A percentile compares a stretch with the other conserved stretches of the same genome.
These are phyloP conservation scores for Triangularia verruculosa DNA, from an alignment of 2,329 filamentous ascomycete species.

Conservation along the genomic window DNA sequence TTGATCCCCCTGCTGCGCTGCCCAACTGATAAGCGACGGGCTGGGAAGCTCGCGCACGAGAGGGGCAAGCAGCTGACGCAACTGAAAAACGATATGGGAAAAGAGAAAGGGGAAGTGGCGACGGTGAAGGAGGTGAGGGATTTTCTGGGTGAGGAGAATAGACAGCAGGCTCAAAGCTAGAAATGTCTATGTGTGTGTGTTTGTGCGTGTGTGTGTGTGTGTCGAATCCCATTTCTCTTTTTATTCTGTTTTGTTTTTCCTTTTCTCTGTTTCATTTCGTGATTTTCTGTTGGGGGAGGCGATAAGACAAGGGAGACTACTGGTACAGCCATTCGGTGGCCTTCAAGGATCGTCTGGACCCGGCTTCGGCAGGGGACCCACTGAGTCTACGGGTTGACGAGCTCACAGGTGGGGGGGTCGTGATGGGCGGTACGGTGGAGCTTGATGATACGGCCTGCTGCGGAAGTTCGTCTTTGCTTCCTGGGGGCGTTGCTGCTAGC, in stretches of 20 bases:
- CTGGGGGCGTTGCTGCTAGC: neutral
- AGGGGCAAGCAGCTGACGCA: neutral
- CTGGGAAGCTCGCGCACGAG: neutral
- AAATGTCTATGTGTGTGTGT: neutral
- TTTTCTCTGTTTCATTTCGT: too few species aligned
- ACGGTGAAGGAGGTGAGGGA: neutral
- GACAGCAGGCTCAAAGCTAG: neutral
- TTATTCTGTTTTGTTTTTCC: too few species aligned
- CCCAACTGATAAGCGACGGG: constrained; percentile 35
- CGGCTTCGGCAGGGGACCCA: neutral
- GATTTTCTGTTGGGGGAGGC: neutral
- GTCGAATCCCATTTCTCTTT: too few species aligned
- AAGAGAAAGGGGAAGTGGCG: neutral
- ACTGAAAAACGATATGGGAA: neutral
- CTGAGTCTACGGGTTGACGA: neutral
- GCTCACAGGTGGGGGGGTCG: neutral
- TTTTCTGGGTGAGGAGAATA: neutral
- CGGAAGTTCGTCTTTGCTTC: too few species aligned
- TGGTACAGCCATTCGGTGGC: neutral
- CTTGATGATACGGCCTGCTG: neutral
- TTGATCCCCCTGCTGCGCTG: constrained; percentile 47
- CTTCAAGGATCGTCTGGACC: neutral
- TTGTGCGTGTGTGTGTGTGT: too few species aligned
- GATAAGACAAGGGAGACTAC: neutral
- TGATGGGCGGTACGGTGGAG: neutral